Conservation (phyloP, 2,329 filamentous ascomycete genomes). For the Phialophora expanda region DNA sequence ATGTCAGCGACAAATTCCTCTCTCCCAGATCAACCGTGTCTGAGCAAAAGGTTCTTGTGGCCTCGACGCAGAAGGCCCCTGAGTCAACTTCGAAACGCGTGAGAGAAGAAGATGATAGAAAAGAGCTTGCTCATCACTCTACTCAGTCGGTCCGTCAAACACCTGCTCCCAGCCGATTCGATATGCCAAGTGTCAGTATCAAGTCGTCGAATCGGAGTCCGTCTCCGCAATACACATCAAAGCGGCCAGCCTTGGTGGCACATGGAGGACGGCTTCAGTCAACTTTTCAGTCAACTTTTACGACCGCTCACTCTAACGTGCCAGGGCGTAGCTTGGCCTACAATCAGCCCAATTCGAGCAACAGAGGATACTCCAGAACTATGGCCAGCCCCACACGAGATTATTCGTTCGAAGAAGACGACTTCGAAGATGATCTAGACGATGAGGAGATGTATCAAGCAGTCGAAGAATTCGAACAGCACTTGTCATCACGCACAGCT, state of each 20-base stretch:
- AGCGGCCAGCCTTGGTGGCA: not conserved
- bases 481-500: conserved; percentile 21
- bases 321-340: conserved; percentile 23
- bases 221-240: conserved; percentile 11
- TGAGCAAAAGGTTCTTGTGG: conserved; percentile 36
- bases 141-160: conserved; percentile 24
- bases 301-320: not conserved
- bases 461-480: conserved; percentile 47
- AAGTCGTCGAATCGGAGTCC: conserved; percentile 6
- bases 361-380: conserved; percentile 44
- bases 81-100: conserved; percentile 5
- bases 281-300: conserved; percentile 7
- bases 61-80: conserved; percentile 36
- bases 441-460: conserved; percentile 54
- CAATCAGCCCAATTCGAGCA: conserved; percentile 33
- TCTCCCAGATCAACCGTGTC: not conserved
- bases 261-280: not conserved
- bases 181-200: not conserved
- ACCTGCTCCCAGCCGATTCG: conserved; percentile 21
- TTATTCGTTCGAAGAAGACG: conserved; percentile 40
- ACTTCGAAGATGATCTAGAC: conserved; percentile 50
- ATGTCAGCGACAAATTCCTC: not conserved
- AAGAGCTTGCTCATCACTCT: conserved; percentile 16
- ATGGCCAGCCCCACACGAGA: conserved; percentile 49
- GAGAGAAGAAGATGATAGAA: conserved; percentile 2